These are phyloP conservation scores for Yamadazyma dushanensis DNA, from an alignment of 1,139 yeast genomes.

Conservation along the genomic window DNA sequence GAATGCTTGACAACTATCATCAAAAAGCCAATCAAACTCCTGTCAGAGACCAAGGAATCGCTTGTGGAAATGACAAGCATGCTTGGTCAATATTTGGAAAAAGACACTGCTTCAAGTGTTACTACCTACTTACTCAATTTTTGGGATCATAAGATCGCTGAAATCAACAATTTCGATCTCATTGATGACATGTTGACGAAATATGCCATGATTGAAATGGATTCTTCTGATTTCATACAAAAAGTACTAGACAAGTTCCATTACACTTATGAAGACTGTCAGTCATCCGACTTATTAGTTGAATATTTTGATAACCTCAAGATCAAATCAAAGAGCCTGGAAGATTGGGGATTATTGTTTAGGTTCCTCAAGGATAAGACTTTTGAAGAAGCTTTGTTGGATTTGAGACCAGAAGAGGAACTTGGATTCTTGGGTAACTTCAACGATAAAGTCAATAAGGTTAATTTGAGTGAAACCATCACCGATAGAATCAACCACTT, in stretches of 20 bases:
- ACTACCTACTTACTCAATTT: slow-evolving; percentile 10
- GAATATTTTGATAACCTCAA: slow-evolving; percentile 10
- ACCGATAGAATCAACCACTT: slow-evolving; percentile 1
- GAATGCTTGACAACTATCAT: slow-evolving; percentile 1
- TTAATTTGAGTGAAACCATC: not conserved
- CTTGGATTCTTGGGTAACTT: slow-evolving; percentile 7
- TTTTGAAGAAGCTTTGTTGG: slow-evolving; percentile 11
- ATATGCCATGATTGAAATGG: slow-evolving; percentile 21
- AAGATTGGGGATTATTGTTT: slow-evolving; percentile 21
- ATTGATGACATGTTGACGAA: slow-evolving; percentile 35
- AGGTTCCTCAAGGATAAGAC: slow-evolving; percentile 15
- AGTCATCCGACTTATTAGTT: slow-evolving; percentile 9
- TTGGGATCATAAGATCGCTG: slow-evolving; percentile 11
- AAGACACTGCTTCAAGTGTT: slow-evolving; percentile 22
- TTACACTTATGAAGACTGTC: slow-evolving; percentile 12
- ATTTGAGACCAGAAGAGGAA: slow-evolving; percentile 5
- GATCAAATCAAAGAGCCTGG: slow-evolving; percentile 7
- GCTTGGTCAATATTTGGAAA: slow-evolving; percentile 29
- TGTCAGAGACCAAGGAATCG: slow-evolving; percentile 2
- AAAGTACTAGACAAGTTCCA: slow-evolving; percentile 8
- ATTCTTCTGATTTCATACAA: slow-evolving; percentile 11
- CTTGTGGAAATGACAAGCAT: slow-evolving; percentile 11
- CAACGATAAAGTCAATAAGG: not conserved
- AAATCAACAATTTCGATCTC: slow-evolving; percentile 19
- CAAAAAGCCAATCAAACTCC: not conserved